These are phyloP conservation scores for Aspergillus quadrilineatus DNA, from an alignment of 2,329 filamentous ascomycete genomes.

Conservation along the genomic window DNA sequence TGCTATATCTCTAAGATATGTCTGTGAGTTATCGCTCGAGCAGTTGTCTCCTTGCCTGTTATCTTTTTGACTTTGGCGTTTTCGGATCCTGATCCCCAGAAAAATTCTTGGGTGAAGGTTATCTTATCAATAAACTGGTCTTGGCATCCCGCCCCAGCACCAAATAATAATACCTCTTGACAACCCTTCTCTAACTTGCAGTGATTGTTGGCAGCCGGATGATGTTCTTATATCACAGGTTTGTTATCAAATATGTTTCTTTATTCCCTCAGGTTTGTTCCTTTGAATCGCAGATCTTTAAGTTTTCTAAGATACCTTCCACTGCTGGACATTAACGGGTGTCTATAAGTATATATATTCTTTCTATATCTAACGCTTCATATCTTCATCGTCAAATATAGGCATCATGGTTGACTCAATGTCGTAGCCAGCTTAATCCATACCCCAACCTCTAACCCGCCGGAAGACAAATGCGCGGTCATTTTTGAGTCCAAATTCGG, in stretches of 20 bases:
- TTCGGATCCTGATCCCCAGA: constrained; percentile 12
- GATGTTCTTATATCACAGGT: no score
- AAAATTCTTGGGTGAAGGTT: constrained; percentile 23
- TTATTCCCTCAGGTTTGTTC: no score
- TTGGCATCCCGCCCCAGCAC: constrained; percentile 12
- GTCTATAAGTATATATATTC: background rate
- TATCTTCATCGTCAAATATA: background rate
- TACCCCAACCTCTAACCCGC: constrained; percentile 60
- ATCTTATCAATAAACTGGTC: constrained; percentile 31
- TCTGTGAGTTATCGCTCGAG: background rate
- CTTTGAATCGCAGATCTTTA: background rate
- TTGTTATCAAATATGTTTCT: no score
- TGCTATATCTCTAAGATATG: background rate
- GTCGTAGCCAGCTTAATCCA: constrained; percentile 26
- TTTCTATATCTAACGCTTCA: background rate
- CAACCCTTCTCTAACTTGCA: no score
- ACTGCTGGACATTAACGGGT: no score
- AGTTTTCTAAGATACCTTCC: background rate
- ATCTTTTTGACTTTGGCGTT: constrained; percentile 1
- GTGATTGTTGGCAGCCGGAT: no score
- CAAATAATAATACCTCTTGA: no score
- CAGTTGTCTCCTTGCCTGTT: background rate
- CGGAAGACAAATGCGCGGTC: constrained; percentile 62
- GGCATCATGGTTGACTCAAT: background rate
- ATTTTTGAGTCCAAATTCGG: constrained; percentile 68